Base-by-base conservation (phyloP, 805 yeast genomes). In the Kuraishia piskuri region DNA sequence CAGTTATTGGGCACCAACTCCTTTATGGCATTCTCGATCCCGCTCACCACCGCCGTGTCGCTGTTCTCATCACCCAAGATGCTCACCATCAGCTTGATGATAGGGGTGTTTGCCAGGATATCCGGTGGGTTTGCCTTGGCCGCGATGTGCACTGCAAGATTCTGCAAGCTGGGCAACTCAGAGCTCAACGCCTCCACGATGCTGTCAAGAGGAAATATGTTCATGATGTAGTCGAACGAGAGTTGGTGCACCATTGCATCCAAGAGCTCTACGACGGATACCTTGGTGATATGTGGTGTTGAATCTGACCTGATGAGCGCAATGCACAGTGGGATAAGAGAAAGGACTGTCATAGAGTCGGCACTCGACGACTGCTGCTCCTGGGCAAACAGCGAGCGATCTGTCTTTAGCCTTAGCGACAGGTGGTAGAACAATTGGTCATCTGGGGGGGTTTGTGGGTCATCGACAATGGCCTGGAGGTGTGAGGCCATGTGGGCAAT, bases 31-130 rank as follows among this genome's bases (percentile, higher is more conserved):
- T 55, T 56, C 22, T 63, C 66, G 5, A 61, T 56, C 22, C 55
- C 58, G 25, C 53, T 54, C 6, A 61, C 64, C 1, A 68, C 58
- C 10, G 54, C 57, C 22, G 60, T 55, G 2, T 61, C 53, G 2
- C 63, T 57, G 2, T 55, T 56, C 2, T 58, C 55, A 36, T 61
- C 60, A 6, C 53, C 55, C 48, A 68, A 50, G 17, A 64, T 49
- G 2, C 54, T 48, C 24, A 70, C 57, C 36, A 72, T 23, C 20
- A 57, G 56, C 14, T 57, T 52, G 17, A 67, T 50, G 3, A 70
- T 52, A 3, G 65, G 61, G 0, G 72, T 63, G 50, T 65, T 67
- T 9, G 71, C 69, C 17, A 69, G 53, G n/a, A 67, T 40, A 53
- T 68, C 74, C 2, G 68, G 57, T 1, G 72, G 70, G 7, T 59